These are phyloP conservation scores for Alternaria alternata DNA, from an alignment of 2,329 filamentous ascomycete species.

Conservation along the genomic window DNA sequence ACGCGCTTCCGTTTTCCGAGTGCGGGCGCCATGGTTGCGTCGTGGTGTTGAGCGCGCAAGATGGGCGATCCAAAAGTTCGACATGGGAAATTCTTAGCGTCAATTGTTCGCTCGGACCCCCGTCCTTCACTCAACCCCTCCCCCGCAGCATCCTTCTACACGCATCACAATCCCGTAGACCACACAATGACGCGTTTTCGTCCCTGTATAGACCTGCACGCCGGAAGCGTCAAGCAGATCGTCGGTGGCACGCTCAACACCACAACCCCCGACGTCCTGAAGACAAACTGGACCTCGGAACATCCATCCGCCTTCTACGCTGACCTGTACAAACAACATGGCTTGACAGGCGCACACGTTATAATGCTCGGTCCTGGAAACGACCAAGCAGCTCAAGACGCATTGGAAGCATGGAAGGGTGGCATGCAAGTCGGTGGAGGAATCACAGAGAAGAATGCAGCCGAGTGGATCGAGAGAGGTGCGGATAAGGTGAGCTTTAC, in stretches of 20 bases:
- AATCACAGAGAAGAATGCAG: constrained; percentile 84
- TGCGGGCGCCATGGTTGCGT: constrained; percentile 45
- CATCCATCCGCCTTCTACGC: constrained; percentile 85
- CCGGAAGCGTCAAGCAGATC: constrained; percentile 98
- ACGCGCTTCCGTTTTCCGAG: constrained; percentile 58
- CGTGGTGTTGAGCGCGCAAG: not conserved
- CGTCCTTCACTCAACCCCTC: constrained; percentile 26
- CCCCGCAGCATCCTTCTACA: constrained; percentile 20
- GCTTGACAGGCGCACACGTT: constrained; percentile 83
- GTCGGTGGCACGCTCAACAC: constrained; percentile 83
- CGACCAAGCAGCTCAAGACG: constrained; percentile 77
- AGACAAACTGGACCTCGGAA: constrained; percentile 91
- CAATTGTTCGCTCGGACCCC: constrained; percentile 35
- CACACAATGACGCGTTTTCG: constrained; percentile 85
- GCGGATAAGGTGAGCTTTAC: constrained; percentile 78
- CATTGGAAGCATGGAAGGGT: constrained; percentile 78
- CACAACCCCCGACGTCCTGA: constrained; percentile 59
- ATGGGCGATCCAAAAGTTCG: constrained; percentile 13
- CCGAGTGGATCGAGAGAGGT: constrained; percentile 83
- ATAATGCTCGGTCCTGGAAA: constrained; percentile 96
- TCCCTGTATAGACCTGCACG: constrained; percentile 96
- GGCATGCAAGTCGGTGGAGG: constrained; percentile 93
- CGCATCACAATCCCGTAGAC: not conserved
- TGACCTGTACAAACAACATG: constrained; percentile 77
- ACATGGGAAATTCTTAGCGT: constrained; percentile 15